Evolutionary conservation across 2,329 filamentous ascomycete genomes (phyloP).

Genomic region (Fusarium zealandicum): DNA sequence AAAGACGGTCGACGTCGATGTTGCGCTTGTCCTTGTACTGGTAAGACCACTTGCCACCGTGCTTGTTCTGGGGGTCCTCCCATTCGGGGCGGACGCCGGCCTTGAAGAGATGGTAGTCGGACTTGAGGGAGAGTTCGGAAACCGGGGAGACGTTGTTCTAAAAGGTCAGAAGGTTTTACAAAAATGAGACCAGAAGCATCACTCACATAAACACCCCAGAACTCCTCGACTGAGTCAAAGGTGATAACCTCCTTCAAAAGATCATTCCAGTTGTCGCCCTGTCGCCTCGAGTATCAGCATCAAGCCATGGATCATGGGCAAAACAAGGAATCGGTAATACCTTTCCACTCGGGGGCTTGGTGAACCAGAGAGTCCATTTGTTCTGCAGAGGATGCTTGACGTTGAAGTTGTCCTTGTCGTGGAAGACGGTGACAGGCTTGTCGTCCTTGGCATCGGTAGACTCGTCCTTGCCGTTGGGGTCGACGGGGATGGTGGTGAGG

Average conservation of each 20-base stretch:
- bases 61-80: constrained; percentile 99
- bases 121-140: constrained; percentile 94
- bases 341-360: constrained; percentile 96
- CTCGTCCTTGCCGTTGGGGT: constrained; percentile 65
- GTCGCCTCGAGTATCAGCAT: constrained; percentile 23
- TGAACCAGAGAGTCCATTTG: constrained; percentile 99
- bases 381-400: constrained; percentile 98
- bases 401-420: constrained; percentile 98
- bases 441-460: constrained; percentile 58
- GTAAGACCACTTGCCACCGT: constrained; percentile 98
- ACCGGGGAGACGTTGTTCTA: constrained; percentile 99
- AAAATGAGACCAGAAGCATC: not conserved
- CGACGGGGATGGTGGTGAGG: constrained; percentile 72
- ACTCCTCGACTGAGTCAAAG: constrained; percentile 98
- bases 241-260: constrained; percentile 98
- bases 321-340: constrained; percentile 55
- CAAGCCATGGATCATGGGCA: not conserved
- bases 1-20: constrained; percentile 91
- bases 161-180: not conserved
- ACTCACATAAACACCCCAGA: constrained; percentile 98
- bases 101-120: constrained; percentile 99
- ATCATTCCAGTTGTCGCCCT: constrained; percentile 99
- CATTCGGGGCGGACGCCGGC: constrained; percentile 95
- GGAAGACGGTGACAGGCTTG: constrained; percentile 91
- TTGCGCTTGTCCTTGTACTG: constrained; percentile 95